These are phyloP conservation scores for Hygrocybe punicea DNA, from an alignment of 768 basidiomycete genomes.

Conservation along the genomic window DNA sequence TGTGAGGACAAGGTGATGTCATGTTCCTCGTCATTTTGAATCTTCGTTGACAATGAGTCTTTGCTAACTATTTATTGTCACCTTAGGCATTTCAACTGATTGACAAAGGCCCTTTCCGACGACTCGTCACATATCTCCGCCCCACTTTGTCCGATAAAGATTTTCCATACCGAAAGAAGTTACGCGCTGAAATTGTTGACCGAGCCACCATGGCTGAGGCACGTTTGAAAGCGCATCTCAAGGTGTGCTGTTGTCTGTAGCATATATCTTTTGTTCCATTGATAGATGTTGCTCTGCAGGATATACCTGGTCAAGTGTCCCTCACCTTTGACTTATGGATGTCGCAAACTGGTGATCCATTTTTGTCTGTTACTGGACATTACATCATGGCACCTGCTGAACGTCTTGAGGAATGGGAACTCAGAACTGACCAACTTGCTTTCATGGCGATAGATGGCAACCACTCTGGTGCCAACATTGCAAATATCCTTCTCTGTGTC, in stretches of 20 bases:
- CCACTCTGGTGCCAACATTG: constrained; percentile 23
- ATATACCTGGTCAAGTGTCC: constrained; percentile 8
- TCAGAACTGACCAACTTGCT: constrained; percentile 11
- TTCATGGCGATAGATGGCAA: constrained; percentile 9
- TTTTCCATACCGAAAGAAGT: constrained; percentile 22
- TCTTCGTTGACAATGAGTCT: not conserved
- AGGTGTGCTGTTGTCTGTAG: not conserved
- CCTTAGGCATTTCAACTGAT: constrained; percentile 17
- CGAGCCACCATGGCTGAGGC: constrained; percentile 6
- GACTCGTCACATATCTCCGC: constrained; percentile 17
- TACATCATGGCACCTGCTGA: constrained; percentile 10
- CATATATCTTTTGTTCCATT: not conserved
- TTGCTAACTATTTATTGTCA: not conserved
- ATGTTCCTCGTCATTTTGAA: not conserved
- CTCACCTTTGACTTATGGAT: constrained; percentile 19
- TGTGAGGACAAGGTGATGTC: constrained; percentile 18
- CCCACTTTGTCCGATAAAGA: constrained; percentile 15
- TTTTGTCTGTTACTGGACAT: constrained; percentile 18
- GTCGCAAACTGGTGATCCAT: constrained; percentile 15
- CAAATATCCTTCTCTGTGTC: constrained; percentile 7
- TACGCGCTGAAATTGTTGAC: constrained; percentile 17
- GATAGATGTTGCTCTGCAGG: not conserved
- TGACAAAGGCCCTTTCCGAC: constrained; percentile 16
- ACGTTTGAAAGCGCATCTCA: constrained; percentile 2
- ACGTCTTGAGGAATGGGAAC: constrained; percentile 4